These are phyloP conservation scores for Sugiyamaella chiloensis DNA, from an alignment of 805 yeast species.

Conservation along the genomic window DNA sequence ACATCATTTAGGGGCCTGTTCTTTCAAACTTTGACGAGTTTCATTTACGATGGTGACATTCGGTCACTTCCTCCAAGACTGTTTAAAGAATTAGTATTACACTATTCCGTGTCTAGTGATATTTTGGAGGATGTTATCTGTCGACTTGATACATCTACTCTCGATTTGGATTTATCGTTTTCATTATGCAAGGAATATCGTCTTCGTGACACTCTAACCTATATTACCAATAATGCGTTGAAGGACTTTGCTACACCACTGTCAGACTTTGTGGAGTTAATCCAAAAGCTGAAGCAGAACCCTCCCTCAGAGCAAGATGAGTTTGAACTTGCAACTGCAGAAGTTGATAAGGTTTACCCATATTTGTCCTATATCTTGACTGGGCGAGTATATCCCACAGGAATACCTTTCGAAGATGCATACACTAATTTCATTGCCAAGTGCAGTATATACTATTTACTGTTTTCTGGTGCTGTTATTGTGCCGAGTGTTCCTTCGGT, in stretches of 20 bases:
- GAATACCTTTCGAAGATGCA: conserved; percentile 41
- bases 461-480: conserved; percentile 50
- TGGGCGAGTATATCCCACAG: conserved; percentile 80
- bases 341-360: conserved; percentile 43
- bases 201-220: conserved; percentile 60
- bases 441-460: conserved; percentile 47
- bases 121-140: conserved; percentile 67
- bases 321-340: conserved; percentile 22
- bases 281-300: conserved; percentile 14
- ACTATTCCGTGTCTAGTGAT: conserved; percentile 42
- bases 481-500: neutral
- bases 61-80: conserved; percentile 57
- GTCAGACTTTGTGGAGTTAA: conserved; percentile 49
- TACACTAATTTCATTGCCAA: conserved; percentile 44
- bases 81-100: conserved; percentile 57
- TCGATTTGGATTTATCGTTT: conserved; percentile 78
- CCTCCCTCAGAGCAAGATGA: conserved; percentile 14
- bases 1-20: conserved; percentile 39
- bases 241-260: conserved; percentile 72
- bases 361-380: conserved; percentile 69
- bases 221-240: conserved; percentile 68
- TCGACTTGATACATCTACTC: conserved; percentile 56
- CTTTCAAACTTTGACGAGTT: conserved; percentile 51
- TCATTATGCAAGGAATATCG: conserved; percentile 54
- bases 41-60: conserved; percentile 48